phyloP scores from a whole-genome alignment of 2,329 filamentous ascomycete species.

The Delphinella strobiligena region DNA sequence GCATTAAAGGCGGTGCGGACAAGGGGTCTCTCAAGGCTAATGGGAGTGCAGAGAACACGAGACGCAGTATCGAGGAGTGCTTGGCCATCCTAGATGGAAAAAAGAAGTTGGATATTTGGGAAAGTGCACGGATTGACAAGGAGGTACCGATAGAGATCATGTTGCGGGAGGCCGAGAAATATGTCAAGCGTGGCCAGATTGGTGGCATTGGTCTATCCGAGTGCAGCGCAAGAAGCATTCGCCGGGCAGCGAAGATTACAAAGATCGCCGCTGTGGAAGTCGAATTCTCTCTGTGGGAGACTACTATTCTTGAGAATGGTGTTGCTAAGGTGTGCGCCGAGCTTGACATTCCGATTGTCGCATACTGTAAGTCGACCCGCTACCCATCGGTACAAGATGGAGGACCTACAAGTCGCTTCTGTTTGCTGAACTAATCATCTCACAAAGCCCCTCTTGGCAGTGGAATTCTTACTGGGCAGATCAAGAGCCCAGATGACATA shows the following conservation, averaged over 20 bases:
- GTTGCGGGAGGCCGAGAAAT: constrained; percentile 34
- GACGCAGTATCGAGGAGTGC: constrained; percentile 47
- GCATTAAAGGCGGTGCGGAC: constrained; percentile 47
- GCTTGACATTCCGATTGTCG: constrained; percentile 24
- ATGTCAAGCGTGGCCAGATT: constrained; percentile 40
- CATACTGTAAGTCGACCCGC: constrained; percentile 10
- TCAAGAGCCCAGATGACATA: constrained; percentile 43
- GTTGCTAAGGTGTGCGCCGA: constrained; percentile 41
- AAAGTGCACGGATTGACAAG: constrained; percentile 45
- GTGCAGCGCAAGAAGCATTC: constrained; percentile 36
- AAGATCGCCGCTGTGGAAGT: constrained; percentile 41
- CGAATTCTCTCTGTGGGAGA: constrained; percentile 38
- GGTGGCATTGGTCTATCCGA: constrained; percentile 43
- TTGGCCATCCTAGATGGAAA: constrained; percentile 33
- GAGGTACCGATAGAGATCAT: constrained; percentile 34
- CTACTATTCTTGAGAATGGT: constrained; percentile 19
- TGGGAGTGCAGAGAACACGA: constrained; percentile 42
- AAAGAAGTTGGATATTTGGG: constrained; percentile 52
- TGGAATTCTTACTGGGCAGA: too few species aligned
- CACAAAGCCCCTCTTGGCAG: too few species aligned
- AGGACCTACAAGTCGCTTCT: too few species aligned
- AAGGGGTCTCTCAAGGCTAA: constrained; percentile 31
- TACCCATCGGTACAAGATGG: too few species aligned
- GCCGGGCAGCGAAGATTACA: constrained; percentile 32
- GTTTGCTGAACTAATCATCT: too few species aligned